These are phyloP conservation scores for Trypanosoma cruzi DNA, from an alignment of 208 protist species.

Conservation along the genomic window DNA sequence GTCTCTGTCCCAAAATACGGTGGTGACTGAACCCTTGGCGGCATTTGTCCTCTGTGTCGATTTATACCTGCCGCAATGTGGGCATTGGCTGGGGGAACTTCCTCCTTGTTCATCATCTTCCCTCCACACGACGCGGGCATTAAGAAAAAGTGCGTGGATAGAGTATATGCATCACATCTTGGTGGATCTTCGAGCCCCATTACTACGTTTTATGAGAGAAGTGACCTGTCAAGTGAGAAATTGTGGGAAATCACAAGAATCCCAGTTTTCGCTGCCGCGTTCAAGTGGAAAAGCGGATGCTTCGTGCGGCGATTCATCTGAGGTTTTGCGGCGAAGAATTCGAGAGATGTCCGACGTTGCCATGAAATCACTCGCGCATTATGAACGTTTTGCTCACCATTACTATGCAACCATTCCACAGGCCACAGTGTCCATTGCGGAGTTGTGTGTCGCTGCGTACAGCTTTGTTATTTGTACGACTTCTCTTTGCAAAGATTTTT, in stretches of 20 bases:
- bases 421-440: constrained; percentile 41
- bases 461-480: constrained; percentile 69
- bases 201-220: constrained; percentile 23
- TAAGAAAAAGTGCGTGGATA: constrained; percentile 27
- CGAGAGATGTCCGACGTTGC: background rate
- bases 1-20: background rate
- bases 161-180: constrained; percentile 31
- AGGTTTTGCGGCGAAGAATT: background rate
- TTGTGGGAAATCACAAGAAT: background rate
- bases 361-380: constrained; percentile 12
- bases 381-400: constrained; percentile 23
- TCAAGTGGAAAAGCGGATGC: background rate
- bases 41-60: constrained; percentile 31
- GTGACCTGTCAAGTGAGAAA: background rate
- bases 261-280: background rate
- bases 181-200: constrained; percentile 23
- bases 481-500: constrained; percentile 47
- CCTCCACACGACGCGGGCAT: constrained; percentile 1
- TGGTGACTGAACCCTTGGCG: constrained; percentile 31
- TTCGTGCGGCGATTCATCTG: background rate
- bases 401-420: constrained; percentile 11
- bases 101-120: background rate
- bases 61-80: constrained; percentile 23
- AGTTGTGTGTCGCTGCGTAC: constrained; percentile 67
- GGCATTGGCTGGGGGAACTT: constrained; percentile 28